Evolutionary conservation across 208 protist genomes (phyloP), one percentile per base, ranked within the genome.

Genomic region (Wallacemonas sp.): DNA sequence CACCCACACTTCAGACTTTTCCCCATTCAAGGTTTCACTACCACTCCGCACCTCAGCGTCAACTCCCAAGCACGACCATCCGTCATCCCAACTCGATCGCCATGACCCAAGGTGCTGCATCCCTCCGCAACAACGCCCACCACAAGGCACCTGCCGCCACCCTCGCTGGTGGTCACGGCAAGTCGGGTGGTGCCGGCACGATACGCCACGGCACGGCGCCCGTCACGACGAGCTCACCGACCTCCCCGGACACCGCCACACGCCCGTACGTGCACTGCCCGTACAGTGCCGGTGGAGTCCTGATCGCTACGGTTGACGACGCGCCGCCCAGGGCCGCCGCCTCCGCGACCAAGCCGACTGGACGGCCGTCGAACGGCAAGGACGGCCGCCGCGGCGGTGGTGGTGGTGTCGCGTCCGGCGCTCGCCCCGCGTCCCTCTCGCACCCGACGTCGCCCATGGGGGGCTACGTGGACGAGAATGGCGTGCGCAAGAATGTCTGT

Each of bases 401-500:
- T 33, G 20, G 25, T 55, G 22, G 25, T 16, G 10, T 3, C 20
- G n/a, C n/a, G n/a, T 44, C 4, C 33, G 29, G 23, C 59, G 11
- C 42, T 22, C 39, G 5, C 39, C 4, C 7, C 38, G 29, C 52
- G 16, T 5, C 52, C 7, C 5, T 23, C 26, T 44, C 26, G 7
- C 52, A 10, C 31, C 52, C 28, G 5, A 41, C 32, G 16, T 7
- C 36, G 36, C 7, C 36, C 36, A 14, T 14, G 36, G 10, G 10
- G 36, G 36, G 7, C 10, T 41, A 41, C 36, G 12, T 18, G 14
- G 29, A 50, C 23, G 39, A 39, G 44, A 26, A 11, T 3, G 23
- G 33, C 8, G 42, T 31, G 5, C 64, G 61, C 39, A 78, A 67
- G 36, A 89, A 86, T 38, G 59, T 77, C 18, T 90, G 84, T 45